Base-by-base conservation (phyloP, 192 early-diverging fungal genomes). In the Ramicandelaber brevisporus region DNA sequence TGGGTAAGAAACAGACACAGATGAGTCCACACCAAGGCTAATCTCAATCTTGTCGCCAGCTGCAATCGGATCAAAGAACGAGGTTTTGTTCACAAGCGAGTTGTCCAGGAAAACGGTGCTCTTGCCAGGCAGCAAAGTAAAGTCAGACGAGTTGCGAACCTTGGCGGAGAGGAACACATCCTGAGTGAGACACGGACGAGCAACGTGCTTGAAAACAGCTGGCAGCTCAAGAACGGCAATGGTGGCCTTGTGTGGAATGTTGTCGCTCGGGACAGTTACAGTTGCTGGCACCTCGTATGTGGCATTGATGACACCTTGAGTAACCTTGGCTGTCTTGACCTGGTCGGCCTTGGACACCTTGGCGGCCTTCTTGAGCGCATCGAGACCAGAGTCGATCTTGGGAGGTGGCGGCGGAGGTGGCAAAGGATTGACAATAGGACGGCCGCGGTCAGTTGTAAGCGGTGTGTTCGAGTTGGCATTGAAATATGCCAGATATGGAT, bases 181-280 rank as follows among this genome's bases (percentile, higher is more conserved):
- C 10, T 10, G 2, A 2, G 33, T 7, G 2, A 34, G 23, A 1
- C 17, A 11, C 13, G 33, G 33, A 8, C 10, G 13, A 7, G 21
- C 15, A 10, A 24, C n/a, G 23, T 34, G 17, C 21, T 34, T 34
- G 33, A 34, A 23, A 2, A 4, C 12, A 2, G 33, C 33, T 3
- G 5, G 5, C 14, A 24, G 10, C 5, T 12, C 5, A 4, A 34
- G 12, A 6, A 24, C 22, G 6, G 22, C 33, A 15, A 34, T 32
- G 3, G 10, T 32, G 17, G 21, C 31, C 3, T 21, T 17, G 14
- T 32, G 31, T 10, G 17, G 19, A 1, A 21, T 10, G 20, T 21
- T 21, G 17, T 32, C 31, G 1, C 19, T 21, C 5, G 31, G 31
- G 9, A 32, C 12, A 14, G 31, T 32, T 11, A 32, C 31, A n/a